Evolutionary conservation across 2,329 filamentous ascomycete genomes (phyloP).

Genomic region (Harringtonia aguacate): DNA sequence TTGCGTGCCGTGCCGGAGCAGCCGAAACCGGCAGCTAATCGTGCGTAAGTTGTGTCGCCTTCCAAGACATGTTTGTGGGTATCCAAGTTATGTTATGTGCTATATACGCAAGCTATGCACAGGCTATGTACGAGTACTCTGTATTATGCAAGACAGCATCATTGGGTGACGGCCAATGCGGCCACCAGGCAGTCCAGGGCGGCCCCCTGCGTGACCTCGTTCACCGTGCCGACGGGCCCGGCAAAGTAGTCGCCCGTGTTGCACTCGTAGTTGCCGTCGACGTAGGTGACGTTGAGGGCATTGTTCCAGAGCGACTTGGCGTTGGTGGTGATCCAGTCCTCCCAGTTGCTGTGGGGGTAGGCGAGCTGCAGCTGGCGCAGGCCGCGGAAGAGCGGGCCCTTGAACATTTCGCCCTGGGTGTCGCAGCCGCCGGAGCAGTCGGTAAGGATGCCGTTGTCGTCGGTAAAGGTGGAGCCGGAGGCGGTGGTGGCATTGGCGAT

Average conservation of each 20-base stretch:
- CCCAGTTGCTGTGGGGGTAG: neutral
- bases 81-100: too few relatives aligned
- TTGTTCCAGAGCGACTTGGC: slow-evolving; percentile 1
- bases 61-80: too few relatives aligned
- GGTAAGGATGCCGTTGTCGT: neutral
- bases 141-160: too few relatives aligned
- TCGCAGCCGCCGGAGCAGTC: slow-evolving; percentile 2
- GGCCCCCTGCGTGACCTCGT: too few relatives aligned
- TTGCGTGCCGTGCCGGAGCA: too few relatives aligned
- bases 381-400: slow-evolving; percentile 4
- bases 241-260: neutral
- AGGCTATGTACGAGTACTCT: too few relatives aligned
- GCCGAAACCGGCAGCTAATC: too few relatives aligned
- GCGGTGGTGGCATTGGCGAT: slow-evolving; percentile 30
- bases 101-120: too few relatives aligned
- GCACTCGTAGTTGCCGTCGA: neutral
- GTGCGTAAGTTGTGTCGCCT: too few relatives aligned
- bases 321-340: neutral
- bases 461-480: slow-evolving; percentile 17
- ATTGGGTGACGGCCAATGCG: too few relatives aligned
- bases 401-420: slow-evolving; percentile 1
- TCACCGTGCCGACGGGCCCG: too few relatives aligned
- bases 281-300: neutral
- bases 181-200: too few relatives aligned
- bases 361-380: neutral